phyloP scores from a whole-genome alignment of 2,329 filamentous ascomycete genomes.

The Colletotrichum abscissum region DNA sequence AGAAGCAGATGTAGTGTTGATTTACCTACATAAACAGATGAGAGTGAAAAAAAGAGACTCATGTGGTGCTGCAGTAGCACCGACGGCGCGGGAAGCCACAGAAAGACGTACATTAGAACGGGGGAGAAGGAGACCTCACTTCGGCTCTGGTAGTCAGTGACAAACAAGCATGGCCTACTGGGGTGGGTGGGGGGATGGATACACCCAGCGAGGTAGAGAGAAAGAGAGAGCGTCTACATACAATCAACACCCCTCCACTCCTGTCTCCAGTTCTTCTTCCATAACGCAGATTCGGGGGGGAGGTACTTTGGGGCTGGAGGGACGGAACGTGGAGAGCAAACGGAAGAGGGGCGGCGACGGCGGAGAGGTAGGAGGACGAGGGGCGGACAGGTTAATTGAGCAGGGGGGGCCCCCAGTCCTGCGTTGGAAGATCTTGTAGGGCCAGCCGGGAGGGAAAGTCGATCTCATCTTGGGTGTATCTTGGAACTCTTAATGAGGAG shows the following conservation, averaged over 20 bases:
- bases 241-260: no score
- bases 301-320: neutral
- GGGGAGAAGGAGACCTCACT: neutral
- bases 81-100: neutral
- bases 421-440: conserved; percentile 5
- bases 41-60: neutral
- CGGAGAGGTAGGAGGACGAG: neutral
- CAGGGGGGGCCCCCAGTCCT: neutral
- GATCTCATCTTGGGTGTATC: conserved; percentile 12
- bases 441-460: neutral
- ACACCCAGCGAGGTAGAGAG: neutral
- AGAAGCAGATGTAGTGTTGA: neutral
- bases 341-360: neutral
- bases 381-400: neutral
- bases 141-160: neutral
- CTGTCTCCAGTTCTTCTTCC: neutral
- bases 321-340: conserved; percentile 4
- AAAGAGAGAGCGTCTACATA: no score
- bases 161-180: conserved; percentile 1
- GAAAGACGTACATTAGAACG: neutral
- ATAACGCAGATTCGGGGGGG: neutral
- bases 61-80: neutral
- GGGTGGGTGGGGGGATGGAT: neutral
- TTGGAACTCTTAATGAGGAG: neutral
- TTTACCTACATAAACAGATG: neutral